Base-by-base conservation (phyloP, 129 eudicot genomes). In the Calendula officinalis region DNA sequence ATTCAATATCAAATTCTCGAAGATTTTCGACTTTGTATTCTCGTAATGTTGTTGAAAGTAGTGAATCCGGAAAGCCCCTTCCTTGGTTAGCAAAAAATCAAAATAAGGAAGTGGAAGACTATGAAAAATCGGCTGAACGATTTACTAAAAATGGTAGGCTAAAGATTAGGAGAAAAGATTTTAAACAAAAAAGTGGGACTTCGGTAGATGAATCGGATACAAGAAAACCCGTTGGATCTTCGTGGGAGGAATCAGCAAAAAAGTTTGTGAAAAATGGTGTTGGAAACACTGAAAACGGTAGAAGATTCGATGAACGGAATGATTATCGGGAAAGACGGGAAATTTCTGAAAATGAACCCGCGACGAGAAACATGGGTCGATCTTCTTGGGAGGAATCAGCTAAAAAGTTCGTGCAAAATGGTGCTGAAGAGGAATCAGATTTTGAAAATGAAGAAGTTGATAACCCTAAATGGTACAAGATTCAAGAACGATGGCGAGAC, bases 181-280 rank as follows among this genome's bases (percentile, higher is more conserved):
- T 53, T 7, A 77, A 39, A 60, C 46, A 60, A 2, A 54, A 6
- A 35, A 46, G 48, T 44, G 27, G 30, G 35, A 44, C 16, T 15
- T 64, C 10, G 2, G 75, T 52, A 22, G 66, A 69, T 68, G 75
- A 36, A 7, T 14, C 48, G 1, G 6, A 36, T 2, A 34, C 40
- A 5, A 67, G 55, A 58, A 74, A 73, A 49, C 43, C 11, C 1
- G 7, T 32, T 40, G 69, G 80, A 43, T 89, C 96, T 50, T 80
- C 90, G 50, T 89, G 96, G 96, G 90, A 81, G 68, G 84, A 69
- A 39, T 85, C 96, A 2, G 96, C 96, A 3, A 85, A 85, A 36
- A 85, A 85, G 65, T 82, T 75, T 12, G 44, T 70, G 52, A 82
- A 79, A 78, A 71, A 61, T 7, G 76, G 77, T 5, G 56, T 22